Base-by-base conservation (phyloP, 2,329 filamentous ascomycete genomes). In the Cadophora gregata region DNA sequence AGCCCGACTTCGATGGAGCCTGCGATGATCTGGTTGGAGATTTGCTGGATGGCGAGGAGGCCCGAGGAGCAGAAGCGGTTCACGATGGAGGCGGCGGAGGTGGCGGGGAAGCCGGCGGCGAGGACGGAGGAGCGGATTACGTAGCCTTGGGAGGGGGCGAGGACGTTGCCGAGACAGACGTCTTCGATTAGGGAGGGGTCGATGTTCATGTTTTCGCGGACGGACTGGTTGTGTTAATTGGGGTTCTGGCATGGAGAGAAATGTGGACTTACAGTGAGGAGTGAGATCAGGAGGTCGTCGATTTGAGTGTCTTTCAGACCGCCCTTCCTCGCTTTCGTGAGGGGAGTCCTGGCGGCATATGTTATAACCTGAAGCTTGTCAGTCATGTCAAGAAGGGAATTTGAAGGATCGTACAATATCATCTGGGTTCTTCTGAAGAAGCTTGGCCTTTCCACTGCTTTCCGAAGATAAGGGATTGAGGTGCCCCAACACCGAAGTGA, bases 51-150 rank as follows among this genome's bases (percentile, higher is more conserved):
- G 27, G 95, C 94, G 80, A 97, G 93, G 25, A 98, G 87, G 64
- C 95, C 95, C 25, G 91, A 95, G 19, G 93, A 96, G 84, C 95
- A 98, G 83, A 97, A 95, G 74, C 95, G 85, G 86, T 97, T 98
- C 77, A 97, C 82, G 62, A 90, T 88, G 80, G 92, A 93, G 69
- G 96, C 91, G 27, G 93, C 91, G 4, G 93, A 88, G 14, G 87
- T 86, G 75, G 91, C 90, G 63, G 95, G 92, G 83, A 97, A 96
- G 59, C 95, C 95, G 62, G 95, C 95, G 19, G 93, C 93, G 68
- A 98, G 85, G 66, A 90, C 90, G 27, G 95, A 93, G 64, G 93
- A 94, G 71, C 95, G 91, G 88, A 90, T 84, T 79, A 97, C 97
- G 84, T 97, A 96, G 58, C 94, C 97, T 53, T 94, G 94, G 74